Evolutionary conservation across 164 flowering plant species (phyloP).

Genomic region (Umbilicus rupestris): DNA sequence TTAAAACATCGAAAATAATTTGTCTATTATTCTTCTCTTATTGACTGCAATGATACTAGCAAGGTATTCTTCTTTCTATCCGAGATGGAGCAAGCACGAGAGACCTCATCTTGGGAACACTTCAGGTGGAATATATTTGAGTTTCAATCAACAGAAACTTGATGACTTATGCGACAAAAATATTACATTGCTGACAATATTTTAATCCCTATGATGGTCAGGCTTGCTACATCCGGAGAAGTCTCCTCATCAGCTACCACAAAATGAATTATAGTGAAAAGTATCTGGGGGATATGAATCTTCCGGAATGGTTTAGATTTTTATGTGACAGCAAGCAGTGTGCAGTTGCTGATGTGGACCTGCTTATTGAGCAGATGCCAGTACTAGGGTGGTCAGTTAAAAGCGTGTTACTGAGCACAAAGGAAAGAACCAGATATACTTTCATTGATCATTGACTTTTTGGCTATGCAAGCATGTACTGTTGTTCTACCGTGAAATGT

Average conservation of each 20-base stretch:
- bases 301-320: conserved; percentile 36
- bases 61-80: conserved; percentile 52
- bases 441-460: conserved; percentile 27
- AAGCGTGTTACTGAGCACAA: conserved; percentile 37
- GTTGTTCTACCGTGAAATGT: too few species aligned
- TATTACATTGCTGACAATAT: not conserved
- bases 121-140: conserved; percentile 45
- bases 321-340: conserved; percentile 35
- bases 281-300: conserved; percentile 17
- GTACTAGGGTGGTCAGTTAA: conserved; percentile 43
- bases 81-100: conserved; percentile 56
- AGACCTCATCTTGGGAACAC: conserved; percentile 54
- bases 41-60: conserved; percentile 23
- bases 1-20: not conserved
- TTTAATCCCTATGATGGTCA: conserved; percentile 12
- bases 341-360: conserved; percentile 18
- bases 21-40: not conserved
- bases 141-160: not conserved
- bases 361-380: conserved; percentile 30
- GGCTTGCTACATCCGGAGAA: conserved; percentile 59
- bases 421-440: conserved; percentile 46
- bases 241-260: conserved; percentile 16
- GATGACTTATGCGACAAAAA: not conserved
- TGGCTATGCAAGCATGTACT: not conserved
- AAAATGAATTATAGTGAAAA: conserved; percentile 20